Base-by-base conservation (phyloP, 768 basidiomycete species). In the Amanita subjunquillea region DNA sequence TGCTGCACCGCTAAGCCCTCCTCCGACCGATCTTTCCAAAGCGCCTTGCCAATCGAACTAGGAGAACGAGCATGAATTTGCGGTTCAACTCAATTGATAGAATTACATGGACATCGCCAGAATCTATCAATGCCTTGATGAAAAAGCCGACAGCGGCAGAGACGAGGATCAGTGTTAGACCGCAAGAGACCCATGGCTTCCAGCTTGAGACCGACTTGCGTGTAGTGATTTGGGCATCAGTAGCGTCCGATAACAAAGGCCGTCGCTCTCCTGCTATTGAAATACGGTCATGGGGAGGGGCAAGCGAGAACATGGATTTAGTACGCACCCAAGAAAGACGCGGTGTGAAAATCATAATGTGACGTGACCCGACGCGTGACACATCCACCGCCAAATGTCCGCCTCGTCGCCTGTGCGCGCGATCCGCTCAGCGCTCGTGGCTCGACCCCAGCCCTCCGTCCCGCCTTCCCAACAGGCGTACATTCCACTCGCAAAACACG, bases 1-100 rank as follows among this genome's bases (percentile, higher is more conserved):
- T 57, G 86, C 85, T 13, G 91, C 90, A 44, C 93, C 94, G 58
- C 87, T 91, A 46, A 94, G 67, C 3, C 93, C 94, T 22, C 95
- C 94, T 6, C 95, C 94, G 0, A 89, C 74, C 3, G 94, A 95
- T 42, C 74, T 79, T 71, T 79, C 87, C 58, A 96, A 68, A 0
- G 94, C 89, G 27, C 78, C 77, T 30, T 70, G 68, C 9, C 88
- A 69, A 65, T 98, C 92, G 57, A 97, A 95, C 82, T 95, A 17
- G 4, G 27, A 13, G 23, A 23, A 20, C 20, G 27, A 12, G n/a
- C 9, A 32, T 36, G 34, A 48, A n/a, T 34, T 34, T 15, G 20
- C 20, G 22, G 10, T 2, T 37, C 7, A 4, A 37, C 12, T 17
- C 39, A 40, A n/a, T 23, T 30, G 38, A 45, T 9, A 22, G 20